Evolutionary conservation across 352 stramenopile species (phyloP), one percentile per base, ranked within the genome.

Genomic region (Pythium scleroteichum): DNA sequence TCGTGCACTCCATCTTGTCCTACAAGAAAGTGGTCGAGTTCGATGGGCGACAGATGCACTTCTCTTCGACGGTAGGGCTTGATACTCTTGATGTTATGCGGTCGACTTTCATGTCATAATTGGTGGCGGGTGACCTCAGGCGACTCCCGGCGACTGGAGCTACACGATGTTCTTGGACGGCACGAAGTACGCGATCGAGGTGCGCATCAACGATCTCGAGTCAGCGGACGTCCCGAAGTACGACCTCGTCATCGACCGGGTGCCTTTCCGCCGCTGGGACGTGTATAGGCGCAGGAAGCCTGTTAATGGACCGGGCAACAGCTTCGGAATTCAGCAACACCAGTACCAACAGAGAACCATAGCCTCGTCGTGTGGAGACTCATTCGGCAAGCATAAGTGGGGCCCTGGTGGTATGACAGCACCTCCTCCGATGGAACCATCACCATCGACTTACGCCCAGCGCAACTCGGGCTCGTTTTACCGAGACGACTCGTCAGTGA

Each of bases 1-100:
- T 95, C 39, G 62, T 85, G 51, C 85, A 95, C 72, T 95, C 85
- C 19, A 74, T 90, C 53, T 88, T 95, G 77, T 88, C 78, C 39
- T 89, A 91, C 68, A 95, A 95, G 71, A 95, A 95, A 72, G 76
- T 84, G 13, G 70, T 93, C 50, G 78, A 92, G 63, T 95, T 83
- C 58, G 83, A 93, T 53, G 83, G 85, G 1, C 74, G 80, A 2
- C 83, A 93, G 54, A 85, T 93, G 72, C 85, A 95, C 62, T 92
- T 87, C 60, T 93, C 84, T 20, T 67, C 82, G 13, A 88, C 82
- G 63, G 83, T 93, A 67, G 40, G 74, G 40, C 16, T 16, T 32
- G 26, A 14, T 47, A 33, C 20, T 12, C 3, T 9, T 54, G 8
- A n/a, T n/a, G n/a, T n/a, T n/a, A n/a, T n/a, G n/a, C n/a, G n/a